Base-by-base conservation (phyloP, 345 rosid species). In the Eucalyptus curtisii region DNA sequence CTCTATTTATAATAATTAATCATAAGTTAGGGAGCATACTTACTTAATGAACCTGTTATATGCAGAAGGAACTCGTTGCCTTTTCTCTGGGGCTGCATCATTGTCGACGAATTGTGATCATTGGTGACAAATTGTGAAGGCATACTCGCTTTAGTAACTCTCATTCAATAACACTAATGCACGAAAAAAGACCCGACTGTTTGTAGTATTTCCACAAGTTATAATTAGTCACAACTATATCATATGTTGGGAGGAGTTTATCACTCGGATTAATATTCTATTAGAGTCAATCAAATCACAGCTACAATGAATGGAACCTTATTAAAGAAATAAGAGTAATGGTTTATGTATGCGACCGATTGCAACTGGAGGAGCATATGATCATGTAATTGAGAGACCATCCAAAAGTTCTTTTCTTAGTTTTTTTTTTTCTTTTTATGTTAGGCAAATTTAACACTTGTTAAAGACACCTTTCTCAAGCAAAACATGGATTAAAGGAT, bases 11-110 rank as follows among this genome's bases (percentile, higher is more conserved):
- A 49, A 40, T 13, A 37, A 48, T 7, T 30, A 50, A 30, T 87
- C 49, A 87, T 24, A 49, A 61, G 25, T 14, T n/a, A n/a, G 61
- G 76, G 76, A 47, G 45, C 33, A 42, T 82, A 91, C 96, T 92
- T 94, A 97, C 99, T 97, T 97, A 87, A 97, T 97, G 91, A 97
- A 97, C 92, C 96, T 95, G 92, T 97, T 97, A 91, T 97, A 97
- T 48, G 99, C 99, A 33, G 99, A 97, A 71, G 99, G 99, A 92
- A 96, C 98, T 16, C 99, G 99, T 59, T 96, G 99, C 89, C 98
- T 93, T 94, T 97, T 97, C 96, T 97, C 99, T 4, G 99, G 99
- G 5, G 99, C 99, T 96, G 96, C 92, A 76, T 76, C 47, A 76
- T 76, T 22, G 82, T 76, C 24, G 27, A 76, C 25, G 24, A 40